Conservation (phyloP, 2,329 filamentous ascomycete species). For the Colletotrichum navitas region DNA sequence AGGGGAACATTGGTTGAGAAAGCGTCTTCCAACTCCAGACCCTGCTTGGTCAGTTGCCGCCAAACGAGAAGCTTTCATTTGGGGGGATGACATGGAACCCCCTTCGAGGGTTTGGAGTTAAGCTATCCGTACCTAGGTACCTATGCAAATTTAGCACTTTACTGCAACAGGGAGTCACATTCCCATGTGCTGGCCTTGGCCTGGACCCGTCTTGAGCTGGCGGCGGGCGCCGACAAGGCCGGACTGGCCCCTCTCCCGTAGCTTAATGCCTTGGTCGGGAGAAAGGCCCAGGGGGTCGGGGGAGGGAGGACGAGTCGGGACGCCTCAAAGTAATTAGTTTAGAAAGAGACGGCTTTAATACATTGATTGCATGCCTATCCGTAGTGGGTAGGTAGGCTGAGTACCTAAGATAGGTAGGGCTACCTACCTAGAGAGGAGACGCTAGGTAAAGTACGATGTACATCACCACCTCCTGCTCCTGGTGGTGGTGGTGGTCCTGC, state of each 20-base stretch:
- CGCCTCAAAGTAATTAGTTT: neutral
- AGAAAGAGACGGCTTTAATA: neutral
- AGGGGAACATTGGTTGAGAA: neutral
- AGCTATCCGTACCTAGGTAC: neutral
- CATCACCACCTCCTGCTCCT: slow-evolving; percentile 12
- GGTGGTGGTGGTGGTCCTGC: neutral
- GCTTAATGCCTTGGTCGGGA: slow-evolving; percentile 7
- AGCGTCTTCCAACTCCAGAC: neutral
- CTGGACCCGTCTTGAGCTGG: neutral
- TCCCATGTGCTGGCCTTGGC: slow-evolving; percentile 25
- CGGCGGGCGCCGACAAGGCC: slow-evolving; percentile 27
- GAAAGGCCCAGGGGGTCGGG: neutral
- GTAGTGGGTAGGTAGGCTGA: too few species aligned
- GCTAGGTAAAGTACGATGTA: neutral
- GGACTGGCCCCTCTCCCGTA: slow-evolving; percentile 15
- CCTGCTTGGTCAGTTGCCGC: neutral
- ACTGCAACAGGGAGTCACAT: slow-evolving; percentile 19
- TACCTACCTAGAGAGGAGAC: neutral
- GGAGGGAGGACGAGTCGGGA: neutral
- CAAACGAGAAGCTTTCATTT: slow-evolving; percentile 7
- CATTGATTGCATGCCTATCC: too few species aligned
- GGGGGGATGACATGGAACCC: slow-evolving; percentile 26
- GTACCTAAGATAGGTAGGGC: neutral
- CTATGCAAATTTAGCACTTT: slow-evolving; percentile 3
- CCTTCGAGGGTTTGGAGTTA: slow-evolving; percentile 2